Evolutionary conservation across 805 yeast species (phyloP), one percentile per base, ranked within the genome.

Genomic region (Candida montana): DNA sequence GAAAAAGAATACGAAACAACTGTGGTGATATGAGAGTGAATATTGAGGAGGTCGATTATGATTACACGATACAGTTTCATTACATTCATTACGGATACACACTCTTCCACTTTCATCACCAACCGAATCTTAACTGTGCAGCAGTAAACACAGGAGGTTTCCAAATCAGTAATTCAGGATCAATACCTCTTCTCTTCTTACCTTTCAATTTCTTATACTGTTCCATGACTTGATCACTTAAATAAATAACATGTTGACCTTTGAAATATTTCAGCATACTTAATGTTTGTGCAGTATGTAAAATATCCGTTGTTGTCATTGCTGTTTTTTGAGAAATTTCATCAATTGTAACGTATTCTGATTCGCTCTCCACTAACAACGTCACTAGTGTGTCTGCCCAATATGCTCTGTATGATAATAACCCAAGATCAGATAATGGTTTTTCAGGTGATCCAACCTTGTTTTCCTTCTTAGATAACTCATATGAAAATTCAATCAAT

Each of bases 401-500:
- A 59, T 75, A 93, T 0, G 97, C 96, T 62, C 99, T 79, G 57
- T 93, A 93, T 5, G 96, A 85, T 23, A 93, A 71, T 26, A 93
- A 70, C 31, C 99, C 99, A 57, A 93, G 71, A 71, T 93, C 99
- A 0, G 96, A 86, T 18, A 93, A 69, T 3, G 99, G 99, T 58
- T 93, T 93, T 64, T 93, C 99, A 0, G 99, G 99, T 0, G 96
- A 88, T 1, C 99, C 99, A 4, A 81, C 78, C 60, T 93, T 93
- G 39, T 83, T 80, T 57, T 93, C 99, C 39, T 80, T 83, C 55
- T 83, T 81, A 3, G 96, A 84, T 33, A 93, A 68, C 67, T 86
- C 95, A 61, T 93, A 93, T 4, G 96, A 87, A 59, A 93, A 91
- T 55, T 91, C 96, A 53, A 93, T 93, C 48, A 93, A 71, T 31